Evolutionary conservation across 495 filamentous ascomycete genomes (phyloP).

Genomic region (Lasiosphaeriaceae sp.): DNA sequence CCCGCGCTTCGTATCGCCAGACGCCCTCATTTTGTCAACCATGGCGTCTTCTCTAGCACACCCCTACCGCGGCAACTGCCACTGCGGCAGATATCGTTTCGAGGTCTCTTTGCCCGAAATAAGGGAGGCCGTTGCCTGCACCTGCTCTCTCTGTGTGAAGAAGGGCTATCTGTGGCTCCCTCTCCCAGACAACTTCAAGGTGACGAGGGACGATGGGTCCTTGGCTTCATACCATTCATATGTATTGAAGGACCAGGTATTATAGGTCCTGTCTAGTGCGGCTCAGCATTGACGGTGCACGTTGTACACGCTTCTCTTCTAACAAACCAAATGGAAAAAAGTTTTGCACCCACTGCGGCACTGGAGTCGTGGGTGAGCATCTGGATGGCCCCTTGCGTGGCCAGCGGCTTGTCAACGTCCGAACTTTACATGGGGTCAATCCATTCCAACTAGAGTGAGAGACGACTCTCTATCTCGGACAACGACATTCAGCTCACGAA

Average conservation of each 20-base stretch:
- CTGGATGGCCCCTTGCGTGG: conserved; percentile 7
- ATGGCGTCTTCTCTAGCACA: neutral
- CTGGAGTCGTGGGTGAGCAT: conserved; percentile 12
- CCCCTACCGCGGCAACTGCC: conserved; percentile 26
- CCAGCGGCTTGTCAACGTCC: conserved; percentile 12
- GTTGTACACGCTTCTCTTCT: neutral
- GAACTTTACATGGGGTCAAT: conserved; percentile 14
- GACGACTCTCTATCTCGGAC: neutral
- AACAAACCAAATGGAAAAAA: neutral
- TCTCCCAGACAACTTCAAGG: neutral
- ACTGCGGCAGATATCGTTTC: conserved; percentile 29
- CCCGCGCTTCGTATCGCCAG: neutral
- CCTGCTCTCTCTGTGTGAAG: conserved; percentile 25
- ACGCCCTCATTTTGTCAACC: neutral
- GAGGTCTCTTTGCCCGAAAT: conserved; percentile 15
- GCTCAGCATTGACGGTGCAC: no score
- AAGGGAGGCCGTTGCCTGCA: conserved; percentile 10
- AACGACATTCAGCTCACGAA: neutral
- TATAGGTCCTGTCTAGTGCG: no score
- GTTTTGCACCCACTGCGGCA: conserved; percentile 21
- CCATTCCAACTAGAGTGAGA: conserved; percentile 14
- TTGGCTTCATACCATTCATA: conserved; percentile 5
- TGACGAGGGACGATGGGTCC: conserved; percentile 5
- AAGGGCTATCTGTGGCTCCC: conserved; percentile 17
- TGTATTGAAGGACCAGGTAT: conserved; percentile 4